Evolutionary conservation across 2,329 filamentous ascomycete species (phyloP).

Genomic region (Fusarium sororula): DNA sequence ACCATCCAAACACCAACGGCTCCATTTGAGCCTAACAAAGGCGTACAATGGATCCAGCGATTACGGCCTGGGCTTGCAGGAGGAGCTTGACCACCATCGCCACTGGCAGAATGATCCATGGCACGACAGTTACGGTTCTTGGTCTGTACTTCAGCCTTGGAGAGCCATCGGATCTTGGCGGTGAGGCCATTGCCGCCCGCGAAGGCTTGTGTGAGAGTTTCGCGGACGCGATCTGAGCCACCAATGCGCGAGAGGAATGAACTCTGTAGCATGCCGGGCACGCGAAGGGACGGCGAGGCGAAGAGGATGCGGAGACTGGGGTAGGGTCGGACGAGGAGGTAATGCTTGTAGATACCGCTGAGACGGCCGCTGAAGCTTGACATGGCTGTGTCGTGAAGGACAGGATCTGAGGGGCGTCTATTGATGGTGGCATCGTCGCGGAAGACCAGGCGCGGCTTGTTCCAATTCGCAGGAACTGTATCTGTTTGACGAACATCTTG

Average conservation of each 20-base stretch:
- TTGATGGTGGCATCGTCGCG: constrained; percentile 46
- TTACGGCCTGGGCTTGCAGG: constrained; percentile 58
- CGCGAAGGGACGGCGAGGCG: constrained; percentile 71
- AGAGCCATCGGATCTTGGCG: constrained; percentile 77
- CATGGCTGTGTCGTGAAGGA: constrained; percentile 24
- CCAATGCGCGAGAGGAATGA: constrained; percentile 64
- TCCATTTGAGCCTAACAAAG: constrained; percentile 72
- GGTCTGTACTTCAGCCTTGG: constrained; percentile 12
- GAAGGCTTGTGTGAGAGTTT: constrained; percentile 66
- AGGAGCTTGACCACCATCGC: constrained; percentile 40
- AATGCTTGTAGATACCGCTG: constrained; percentile 58
- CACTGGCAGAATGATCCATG: constrained; percentile 45
- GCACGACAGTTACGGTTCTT: constrained; percentile 6
- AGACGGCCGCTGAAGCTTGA: constrained; percentile 40
- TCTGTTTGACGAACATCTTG: constrained; percentile 54
- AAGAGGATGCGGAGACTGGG: constrained; percentile 74
- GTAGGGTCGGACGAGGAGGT: constrained; percentile 72
- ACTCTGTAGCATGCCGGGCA: constrained; percentile 73
- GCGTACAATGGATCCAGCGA: constrained; percentile 82
- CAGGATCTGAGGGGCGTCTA: constrained; percentile 31
- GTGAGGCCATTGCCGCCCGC: constrained; percentile 76
- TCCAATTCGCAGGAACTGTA: constrained; percentile 46
- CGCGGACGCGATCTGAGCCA: constrained; percentile 57
- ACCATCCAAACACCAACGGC: constrained; percentile 83
- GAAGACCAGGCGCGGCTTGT: constrained; percentile 53